These are phyloP conservation scores for Leishmania guyanensis DNA, from an alignment of 208 protist genomes.

Conservation along the genomic window DNA sequence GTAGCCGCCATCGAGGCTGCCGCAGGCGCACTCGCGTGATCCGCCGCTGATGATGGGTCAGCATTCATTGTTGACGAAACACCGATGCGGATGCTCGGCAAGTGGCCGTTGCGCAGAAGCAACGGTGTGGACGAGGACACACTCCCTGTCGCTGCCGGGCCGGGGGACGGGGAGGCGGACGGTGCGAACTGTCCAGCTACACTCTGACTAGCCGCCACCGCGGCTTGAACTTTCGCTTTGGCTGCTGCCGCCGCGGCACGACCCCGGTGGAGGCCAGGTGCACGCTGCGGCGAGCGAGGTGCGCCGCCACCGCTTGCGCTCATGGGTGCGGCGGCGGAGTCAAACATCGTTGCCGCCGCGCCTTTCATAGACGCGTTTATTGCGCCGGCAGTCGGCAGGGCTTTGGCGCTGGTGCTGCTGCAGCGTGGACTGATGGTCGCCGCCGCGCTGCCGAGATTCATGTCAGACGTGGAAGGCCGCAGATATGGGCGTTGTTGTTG, in stretches of 20 bases:
- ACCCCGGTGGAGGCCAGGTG: constrained; percentile 16
- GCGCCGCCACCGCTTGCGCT: background rate
- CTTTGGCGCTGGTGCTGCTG: background rate
- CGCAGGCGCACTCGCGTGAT: background rate
- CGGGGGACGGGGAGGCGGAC: background rate
- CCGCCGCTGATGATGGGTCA: background rate
- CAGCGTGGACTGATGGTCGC: background rate
- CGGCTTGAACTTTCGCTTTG: constrained; percentile 4
- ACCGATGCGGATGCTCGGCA: background rate
- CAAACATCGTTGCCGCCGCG: constrained; percentile 23
- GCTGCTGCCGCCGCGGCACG: constrained; percentile 17
- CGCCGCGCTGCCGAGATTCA: background rate
- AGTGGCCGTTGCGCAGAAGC: background rate
- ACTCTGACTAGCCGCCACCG: constrained; percentile 1
- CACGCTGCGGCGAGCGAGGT: constrained; percentile 1
- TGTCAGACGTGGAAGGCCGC: background rate
- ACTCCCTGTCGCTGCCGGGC: background rate
- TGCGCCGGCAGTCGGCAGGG: background rate
- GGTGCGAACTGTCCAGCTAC: background rate
- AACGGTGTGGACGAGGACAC: background rate
- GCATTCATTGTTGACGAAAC: background rate
- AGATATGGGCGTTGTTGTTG: constrained; percentile 5
- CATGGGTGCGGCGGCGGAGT: background rate
- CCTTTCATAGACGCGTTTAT: background rate
- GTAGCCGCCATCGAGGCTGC: background rate